Conservation (phyloP, 495 filamentous ascomycete genomes). For the Trichoderma asperelloides region DNA sequence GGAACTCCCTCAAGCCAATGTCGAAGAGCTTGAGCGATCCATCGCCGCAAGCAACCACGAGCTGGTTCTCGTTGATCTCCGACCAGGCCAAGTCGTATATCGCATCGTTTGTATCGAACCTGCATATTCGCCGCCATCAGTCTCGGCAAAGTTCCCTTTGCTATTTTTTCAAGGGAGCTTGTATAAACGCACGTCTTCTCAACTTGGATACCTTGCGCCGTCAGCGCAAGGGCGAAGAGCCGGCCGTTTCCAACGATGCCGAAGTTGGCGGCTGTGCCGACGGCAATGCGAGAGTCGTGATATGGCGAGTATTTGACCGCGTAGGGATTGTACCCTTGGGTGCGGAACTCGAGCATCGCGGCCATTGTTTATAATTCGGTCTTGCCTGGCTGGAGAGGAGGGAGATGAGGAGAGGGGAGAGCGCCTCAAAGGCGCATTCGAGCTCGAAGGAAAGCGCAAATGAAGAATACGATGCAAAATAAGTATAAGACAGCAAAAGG, state of each 20-base stretch:
- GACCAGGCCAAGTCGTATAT: conserved; percentile 93
- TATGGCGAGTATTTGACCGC: conserved; percentile 96
- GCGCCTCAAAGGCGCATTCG: conserved; percentile 1
- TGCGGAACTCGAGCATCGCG: conserved; percentile 85
- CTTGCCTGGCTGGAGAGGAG: background rate
- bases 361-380: conserved; percentile 21
- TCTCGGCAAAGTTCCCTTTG: conserved; percentile 12
- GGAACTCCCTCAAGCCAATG: conserved; percentile 64
- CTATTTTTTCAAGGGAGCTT: background rate
- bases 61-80: conserved; percentile 88
- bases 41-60: conserved; percentile 79
- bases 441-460: background rate
- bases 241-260: conserved; percentile 95
- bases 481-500: background rate
- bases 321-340: conserved; percentile 87
- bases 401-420: background rate
- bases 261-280: conserved; percentile 80
- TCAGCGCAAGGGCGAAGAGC: conserved; percentile 71
- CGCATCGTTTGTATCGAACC: conserved; percentile 93
- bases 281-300: conserved; percentile 87
- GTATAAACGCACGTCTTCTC: conserved; percentile 51
- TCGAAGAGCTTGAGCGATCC: conserved; percentile 94
- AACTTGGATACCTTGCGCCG: conserved; percentile 69
- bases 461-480: background rate
- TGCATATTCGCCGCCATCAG: conserved; percentile 20